phyloP scores from a whole-genome alignment of 805 yeast genomes.

The Dipodascus albidus region DNA sequence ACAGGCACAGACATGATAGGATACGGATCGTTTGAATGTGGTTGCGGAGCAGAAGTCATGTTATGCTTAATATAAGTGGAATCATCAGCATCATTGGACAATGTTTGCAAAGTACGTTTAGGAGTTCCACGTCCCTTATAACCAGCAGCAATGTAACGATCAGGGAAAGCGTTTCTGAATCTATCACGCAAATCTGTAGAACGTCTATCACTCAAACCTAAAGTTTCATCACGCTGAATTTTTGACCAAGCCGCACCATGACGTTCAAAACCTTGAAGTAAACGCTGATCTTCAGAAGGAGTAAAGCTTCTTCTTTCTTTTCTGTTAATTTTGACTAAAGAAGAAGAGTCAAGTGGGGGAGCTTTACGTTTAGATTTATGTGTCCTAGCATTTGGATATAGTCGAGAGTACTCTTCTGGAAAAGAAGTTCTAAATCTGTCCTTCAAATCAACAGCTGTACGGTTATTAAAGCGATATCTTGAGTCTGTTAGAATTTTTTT shows the following conservation, averaged over 20 bases:
- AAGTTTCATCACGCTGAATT: slow-evolving; percentile 30
- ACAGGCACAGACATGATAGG: background rate
- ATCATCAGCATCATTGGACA: slow-evolving; percentile 1
- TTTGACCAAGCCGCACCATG: slow-evolving; percentile 37
- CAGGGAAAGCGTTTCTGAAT: slow-evolving; percentile 35
- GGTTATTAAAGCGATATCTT: slow-evolving; percentile 28
- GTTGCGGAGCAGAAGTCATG: background rate
- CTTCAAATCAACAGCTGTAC: slow-evolving; percentile 35
- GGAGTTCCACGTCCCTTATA: slow-evolving; percentile 27
- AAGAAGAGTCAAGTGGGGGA: slow-evolving; percentile 5
- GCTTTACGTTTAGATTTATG: slow-evolving; percentile 25
- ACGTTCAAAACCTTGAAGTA: slow-evolving; percentile 30
- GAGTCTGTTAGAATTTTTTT: slow-evolving; percentile 34
- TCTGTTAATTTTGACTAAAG: slow-evolving; percentile 31
- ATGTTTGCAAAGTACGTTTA: background rate
- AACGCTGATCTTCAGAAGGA: slow-evolving; percentile 31
- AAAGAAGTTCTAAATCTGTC: slow-evolving; percentile 35
- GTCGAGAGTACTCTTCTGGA: slow-evolving; percentile 33
- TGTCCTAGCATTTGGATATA: slow-evolving; percentile 35
- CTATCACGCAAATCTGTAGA: slow-evolving; percentile 34
- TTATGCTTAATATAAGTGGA: background rate
- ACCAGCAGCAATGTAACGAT: slow-evolving; percentile 32
- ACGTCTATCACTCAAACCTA: slow-evolving; percentile 29
- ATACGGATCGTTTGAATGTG: background rate
- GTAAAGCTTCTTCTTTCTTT: slow-evolving; percentile 33